Evolutionary conservation across 306 rosid genomes (phyloP).

Genomic region (Hylodesmum podocarpum): DNA sequence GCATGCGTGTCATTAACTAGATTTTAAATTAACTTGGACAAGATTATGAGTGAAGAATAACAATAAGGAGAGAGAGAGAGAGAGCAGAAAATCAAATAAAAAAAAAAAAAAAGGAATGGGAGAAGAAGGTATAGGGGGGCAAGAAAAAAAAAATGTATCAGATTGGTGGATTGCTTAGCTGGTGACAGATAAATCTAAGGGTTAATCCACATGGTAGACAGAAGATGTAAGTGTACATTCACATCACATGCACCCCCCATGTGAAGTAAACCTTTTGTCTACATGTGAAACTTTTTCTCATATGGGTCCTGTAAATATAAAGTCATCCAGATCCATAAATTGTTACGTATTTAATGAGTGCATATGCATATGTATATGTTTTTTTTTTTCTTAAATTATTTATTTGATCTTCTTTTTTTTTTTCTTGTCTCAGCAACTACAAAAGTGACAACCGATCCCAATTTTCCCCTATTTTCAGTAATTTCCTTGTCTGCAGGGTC

Average conservation of each 20-base stretch:
- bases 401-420: neutral
- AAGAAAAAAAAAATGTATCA: conserved; percentile 25
- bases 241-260: conserved; percentile 84
- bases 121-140: neutral
- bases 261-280: conserved; percentile 84
- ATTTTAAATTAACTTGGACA: conserved; percentile 11
- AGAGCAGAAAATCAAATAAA: no score
- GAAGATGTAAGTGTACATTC: conserved; percentile 72
- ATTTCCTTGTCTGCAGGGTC: conserved; percentile 35
- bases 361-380: conserved; percentile 25
- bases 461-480: conserved; percentile 29
- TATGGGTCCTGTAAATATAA: conserved; percentile 46
- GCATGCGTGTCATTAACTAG: neutral
- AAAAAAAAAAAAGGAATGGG: neutral
- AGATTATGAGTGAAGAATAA: conserved; percentile 19
- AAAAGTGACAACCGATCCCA: conserved; percentile 12
- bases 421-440: conserved; percentile 24
- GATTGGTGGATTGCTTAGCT: conserved; percentile 79
- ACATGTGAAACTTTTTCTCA: conserved; percentile 47
- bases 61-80: neutral
- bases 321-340: conserved; percentile 32
- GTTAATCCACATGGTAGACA: conserved; percentile 92
- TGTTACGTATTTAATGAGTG: conserved; percentile 40
- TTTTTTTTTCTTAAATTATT: neutral
- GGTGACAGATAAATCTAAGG: conserved; percentile 77